Conservation (phyloP, 2,329 filamentous ascomycete genomes). For the Aspergillus texensis region DNA sequence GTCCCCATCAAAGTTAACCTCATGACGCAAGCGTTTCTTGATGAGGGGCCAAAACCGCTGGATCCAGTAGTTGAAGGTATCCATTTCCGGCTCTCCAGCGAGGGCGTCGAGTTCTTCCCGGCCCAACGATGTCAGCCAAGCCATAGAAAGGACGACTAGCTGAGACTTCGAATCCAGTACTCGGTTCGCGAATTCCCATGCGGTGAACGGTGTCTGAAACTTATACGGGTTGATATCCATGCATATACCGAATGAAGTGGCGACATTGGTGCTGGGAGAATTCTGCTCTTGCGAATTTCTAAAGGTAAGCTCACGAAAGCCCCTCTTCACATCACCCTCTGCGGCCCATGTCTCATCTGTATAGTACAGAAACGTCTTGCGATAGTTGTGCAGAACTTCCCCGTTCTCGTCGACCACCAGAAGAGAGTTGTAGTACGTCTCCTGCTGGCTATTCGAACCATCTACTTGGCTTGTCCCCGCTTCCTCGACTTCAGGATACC, state of each 20-base stretch:
- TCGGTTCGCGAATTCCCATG: slow-evolving; percentile 63
- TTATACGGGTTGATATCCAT: slow-evolving; percentile 65
- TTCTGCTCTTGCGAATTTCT: slow-evolving; percentile 11
- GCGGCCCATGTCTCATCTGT: slow-evolving; percentile 67
- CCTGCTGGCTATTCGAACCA: slow-evolving; percentile 6
- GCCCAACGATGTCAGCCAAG: slow-evolving; percentile 60
- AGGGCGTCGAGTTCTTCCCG: slow-evolving; percentile 51
- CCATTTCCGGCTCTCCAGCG: slow-evolving; percentile 54
- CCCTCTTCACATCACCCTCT: slow-evolving; percentile 49
- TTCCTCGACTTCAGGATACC: slow-evolving; percentile 59
- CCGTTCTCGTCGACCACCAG: slow-evolving; percentile 60
- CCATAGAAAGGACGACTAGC: slow-evolving; percentile 64
- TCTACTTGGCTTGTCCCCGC: slow-evolving; percentile 1
- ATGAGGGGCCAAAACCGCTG: slow-evolving; percentile 59
- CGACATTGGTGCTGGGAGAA: slow-evolving; percentile 26
- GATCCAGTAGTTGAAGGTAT: slow-evolving; percentile 66
- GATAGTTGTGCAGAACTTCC: slow-evolving; percentile 60
- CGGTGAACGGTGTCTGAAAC: slow-evolving; percentile 60
- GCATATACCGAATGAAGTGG: slow-evolving; percentile 53
- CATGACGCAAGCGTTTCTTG: slow-evolving; percentile 33
- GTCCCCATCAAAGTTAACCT: slow-evolving; percentile 28
- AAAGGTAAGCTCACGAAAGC: slow-evolving; percentile 33
- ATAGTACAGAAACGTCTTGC: slow-evolving; percentile 68
- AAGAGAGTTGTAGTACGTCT: slow-evolving; percentile 60
- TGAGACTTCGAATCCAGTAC: slow-evolving; percentile 52